Evolutionary conservation across 163 green algal species (phyloP), one percentile per base, ranked within the genome.

Genomic region (Prototheca cutis): DNA sequence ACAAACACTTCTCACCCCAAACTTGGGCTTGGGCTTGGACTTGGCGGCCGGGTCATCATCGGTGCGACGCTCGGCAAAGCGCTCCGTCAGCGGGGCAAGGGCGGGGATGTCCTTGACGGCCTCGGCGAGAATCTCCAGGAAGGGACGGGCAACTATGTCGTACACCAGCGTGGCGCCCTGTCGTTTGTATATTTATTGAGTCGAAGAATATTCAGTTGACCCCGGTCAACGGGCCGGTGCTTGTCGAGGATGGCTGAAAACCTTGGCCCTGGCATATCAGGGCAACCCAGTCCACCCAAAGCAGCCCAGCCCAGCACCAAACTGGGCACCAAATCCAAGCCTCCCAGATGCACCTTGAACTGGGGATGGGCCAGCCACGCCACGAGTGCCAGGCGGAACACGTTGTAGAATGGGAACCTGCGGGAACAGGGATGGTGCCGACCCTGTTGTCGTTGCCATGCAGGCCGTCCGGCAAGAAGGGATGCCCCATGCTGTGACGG

Each of bases 351-450:
- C 17, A 51, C 42, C 29, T 48, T 53, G 30, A 63, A 65, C 52
- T 76, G 62, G 17, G 68, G 68, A 18, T 60, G 36, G 7, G 52
- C 45, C 51, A 76, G 62, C 68, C 68, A 76, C 2, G 58, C 33
- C 13, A 76, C 21, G 10, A 63, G 23, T 7, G 1, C 62, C 27
- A 71, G 45, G 21, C 57, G 55, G 3, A 63, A 13, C 7, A 76
- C 2, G 8, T 25, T 28, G 63, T 71, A 76, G 25, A 76, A 48
- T 21, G 68, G 68, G 19, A 63, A 19, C 55, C 55, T 62, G 55
- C 53, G 21, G 2, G 18, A 49, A 48, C 3, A 23, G 3, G 25
- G 31, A 21, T n/a, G n/a, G 32, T n/a, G n/a, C n/a, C n/a, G n/a
- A n/a, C n/a, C n/a, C n/a, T n/a, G n/a, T n/a, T n/a, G n/a, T n/a